A percentile compares a stretch with the other conserved stretches of the same genome.
Conservation (phyloP, 1,284 basidiomycete genomes). For the Austroboletus niveus region DNA sequence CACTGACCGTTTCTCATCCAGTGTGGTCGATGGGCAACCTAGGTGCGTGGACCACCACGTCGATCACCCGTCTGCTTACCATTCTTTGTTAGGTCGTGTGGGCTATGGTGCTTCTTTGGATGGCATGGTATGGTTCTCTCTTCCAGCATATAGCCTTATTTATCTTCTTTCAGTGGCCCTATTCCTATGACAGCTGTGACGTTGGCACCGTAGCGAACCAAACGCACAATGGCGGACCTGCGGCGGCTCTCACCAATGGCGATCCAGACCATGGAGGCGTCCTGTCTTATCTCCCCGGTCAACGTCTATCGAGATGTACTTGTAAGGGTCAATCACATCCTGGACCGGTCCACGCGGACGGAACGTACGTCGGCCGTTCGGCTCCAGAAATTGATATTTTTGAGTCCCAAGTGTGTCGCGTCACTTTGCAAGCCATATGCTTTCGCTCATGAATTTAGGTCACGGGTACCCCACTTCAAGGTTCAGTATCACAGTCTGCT, state of each 20-base stretch:
- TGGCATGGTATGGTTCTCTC: constrained; percentile 43
- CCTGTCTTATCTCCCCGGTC: constrained; percentile 61
- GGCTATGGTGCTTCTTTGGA: constrained; percentile 64
- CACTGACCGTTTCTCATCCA: constrained; percentile 16
- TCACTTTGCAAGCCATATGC: background rate
- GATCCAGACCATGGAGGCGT: constrained; percentile 34
- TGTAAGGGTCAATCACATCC: constrained; percentile 64
- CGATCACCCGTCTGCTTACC: background rate
- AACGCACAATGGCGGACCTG: constrained; percentile 39
- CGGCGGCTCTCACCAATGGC: constrained; percentile 40
- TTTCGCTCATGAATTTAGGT: constrained; percentile 22
- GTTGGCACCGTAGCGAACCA: constrained; percentile 59
- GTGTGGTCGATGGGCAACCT: constrained; percentile 70
- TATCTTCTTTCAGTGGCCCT: constrained; percentile 38
- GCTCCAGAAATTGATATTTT: constrained; percentile 75
- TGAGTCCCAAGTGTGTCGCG: constrained; percentile 45
- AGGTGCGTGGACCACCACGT: constrained; percentile 29
- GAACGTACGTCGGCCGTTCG: constrained; percentile 60
- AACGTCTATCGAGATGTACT: constrained; percentile 61
- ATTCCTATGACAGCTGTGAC: constrained; percentile 54
- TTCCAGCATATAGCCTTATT: background rate
- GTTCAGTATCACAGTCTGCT: constrained; percentile 48
- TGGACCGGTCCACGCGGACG: constrained; percentile 48
- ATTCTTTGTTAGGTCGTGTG: constrained; percentile 39
- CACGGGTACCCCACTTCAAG: constrained; percentile 35